Evolutionary conservation across 2,329 filamentous ascomycete species (phyloP), one percentile per base, ranked within the genome.

Genomic region (Zymoseptoria brevis): DNA sequence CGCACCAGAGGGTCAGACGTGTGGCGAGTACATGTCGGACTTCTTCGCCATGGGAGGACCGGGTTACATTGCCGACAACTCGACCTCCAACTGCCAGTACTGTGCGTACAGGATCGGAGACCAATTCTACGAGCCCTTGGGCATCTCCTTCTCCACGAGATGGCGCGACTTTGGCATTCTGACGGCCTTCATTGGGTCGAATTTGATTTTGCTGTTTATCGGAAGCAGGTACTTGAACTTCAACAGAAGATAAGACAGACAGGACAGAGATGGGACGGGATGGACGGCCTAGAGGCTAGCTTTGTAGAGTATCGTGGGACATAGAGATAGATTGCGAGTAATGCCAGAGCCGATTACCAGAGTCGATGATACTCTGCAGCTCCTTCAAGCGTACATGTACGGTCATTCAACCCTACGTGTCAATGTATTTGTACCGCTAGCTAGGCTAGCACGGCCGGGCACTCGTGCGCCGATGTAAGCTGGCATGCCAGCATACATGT

Each of bases 91-190:
- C 21, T 96, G 91, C 75, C 77, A 87, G 68, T 96, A 95, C 76
- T 96, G 91, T 70, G 88, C 90, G 0, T 95, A 85, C 76, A 85
- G 82, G 62, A 76, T 89, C 11, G 91, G 90, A 29, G 88, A 96
- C 64, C 80, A 96, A 75, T 96, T 93, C 69, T 95, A 89, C 70
- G 70, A 77, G 56, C 80, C 83, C 0, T 80, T 95, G 19, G 80
- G 81, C 2, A 81, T 95, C 68, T 77, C 75, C 2, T 96, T 87
- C 67, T 76, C 77, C 50, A 75, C 88, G 64, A 78, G 90, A 16
- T 96, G 90, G 90, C 82, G 90, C 57, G 90, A 96, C 66, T 63
- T 94, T 58, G 91, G 90, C 1, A 95, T 96, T 62, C 87, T 87
- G 66, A 66, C 82, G 30, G 87, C 86, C 1, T 96, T 91, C 69